phyloP scores from a whole-genome alignment of 192 early-diverging fungal species.

The Backusella australiensis region DNA sequence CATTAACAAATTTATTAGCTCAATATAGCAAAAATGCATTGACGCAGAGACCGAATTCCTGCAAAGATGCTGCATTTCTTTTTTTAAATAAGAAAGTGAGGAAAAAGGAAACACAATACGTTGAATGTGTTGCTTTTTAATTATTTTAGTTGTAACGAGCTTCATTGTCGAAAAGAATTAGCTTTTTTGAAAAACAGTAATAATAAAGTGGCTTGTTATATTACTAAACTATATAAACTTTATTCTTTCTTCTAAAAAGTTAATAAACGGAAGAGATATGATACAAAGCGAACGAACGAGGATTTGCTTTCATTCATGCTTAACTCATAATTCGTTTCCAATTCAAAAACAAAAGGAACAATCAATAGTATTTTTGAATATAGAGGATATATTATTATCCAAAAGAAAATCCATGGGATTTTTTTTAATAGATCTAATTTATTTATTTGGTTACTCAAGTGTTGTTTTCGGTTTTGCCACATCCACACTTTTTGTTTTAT shows the following conservation, averaged over 20 bases:
- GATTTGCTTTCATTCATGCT: background rate
- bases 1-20: background rate
- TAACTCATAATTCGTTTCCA: background rate
- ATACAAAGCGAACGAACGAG: background rate
- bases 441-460: constrained; percentile 6
- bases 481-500: background rate
- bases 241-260: background rate
- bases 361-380: background rate
- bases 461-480: background rate
- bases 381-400: background rate
- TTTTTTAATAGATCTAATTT: background rate
- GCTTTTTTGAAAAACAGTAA: background rate
- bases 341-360: background rate
- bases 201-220: background rate
- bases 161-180: background rate
- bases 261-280: background rate
- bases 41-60: background rate
- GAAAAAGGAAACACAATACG: background rate
- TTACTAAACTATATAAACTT: background rate
- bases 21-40: background rate
- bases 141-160: background rate
- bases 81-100: background rate
- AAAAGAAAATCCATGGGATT: background rate
- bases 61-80: background rate
- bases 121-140: background rate